Base-by-base conservation (phyloP, 768 basidiomycete species). In the Phanerodontia chrysosporium region DNA sequence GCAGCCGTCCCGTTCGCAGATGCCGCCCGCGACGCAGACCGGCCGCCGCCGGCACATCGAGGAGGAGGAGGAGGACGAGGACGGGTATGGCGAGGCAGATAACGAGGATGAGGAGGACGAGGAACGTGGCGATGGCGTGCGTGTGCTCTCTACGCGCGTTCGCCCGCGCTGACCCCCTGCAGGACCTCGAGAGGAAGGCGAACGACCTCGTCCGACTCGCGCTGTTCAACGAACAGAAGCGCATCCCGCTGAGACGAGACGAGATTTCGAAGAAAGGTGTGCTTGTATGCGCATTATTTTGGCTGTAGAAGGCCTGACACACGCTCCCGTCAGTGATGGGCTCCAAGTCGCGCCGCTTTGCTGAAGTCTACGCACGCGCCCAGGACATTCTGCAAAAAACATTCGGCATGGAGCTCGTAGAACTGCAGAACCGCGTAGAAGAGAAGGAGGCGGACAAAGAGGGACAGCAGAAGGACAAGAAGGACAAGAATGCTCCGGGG, bases 241-340 rank as follows among this genome's bases (percentile, higher is more conserved):
- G 91, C 52, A 71, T 75, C 12, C 78, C 84, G 1, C 71, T 97
- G 51, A 81, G 82, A 36, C 78, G 92, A 42, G 89, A 94, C n/a
- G 93, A 96, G 42, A 90, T 95, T 51, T 84, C 80, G 39, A 95
- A 94, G 74, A 90, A 90, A 78, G 84, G 95, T 87, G 16, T 16
- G 59, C 35, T 57, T 29, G 2, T 42, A 42, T 4, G 39, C 18
- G 39, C 39, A 18, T 42, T 5, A 12, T 4, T 42, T 18, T 10
- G 10, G 10, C 32, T 58, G 25, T 24, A n/a, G 30, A 42, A 0
- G 44, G 78, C 16, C 73, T 74, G 13, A 55, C 71, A n/a, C 72
- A 68, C 51, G 2, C 8, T 35, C 22, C 21, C 6, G 7, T 18
- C 58, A 83, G 83, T 85, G 0, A 69, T 85, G 27, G 79, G 78